Conservation (phyloP, 768 basidiomycete genomes). For the Tulasnella sp. region DNA sequence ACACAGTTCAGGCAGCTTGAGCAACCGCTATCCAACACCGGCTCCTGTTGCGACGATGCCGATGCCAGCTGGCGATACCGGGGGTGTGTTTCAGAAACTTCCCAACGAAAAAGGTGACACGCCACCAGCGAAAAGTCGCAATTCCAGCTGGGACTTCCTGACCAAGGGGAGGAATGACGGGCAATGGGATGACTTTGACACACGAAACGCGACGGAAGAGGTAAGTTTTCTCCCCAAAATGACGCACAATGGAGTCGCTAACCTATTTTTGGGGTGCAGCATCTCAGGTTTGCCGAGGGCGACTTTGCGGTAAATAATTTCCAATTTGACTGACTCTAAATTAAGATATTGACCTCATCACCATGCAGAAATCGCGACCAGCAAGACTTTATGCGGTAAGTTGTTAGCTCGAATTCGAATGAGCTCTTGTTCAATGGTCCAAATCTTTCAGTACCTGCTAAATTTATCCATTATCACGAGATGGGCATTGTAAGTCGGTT, state of each 20-base stretch:
- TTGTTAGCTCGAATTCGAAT: not conserved
- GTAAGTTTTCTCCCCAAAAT: not conserved
- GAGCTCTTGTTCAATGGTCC: not conserved
- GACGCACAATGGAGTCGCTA: not conserved
- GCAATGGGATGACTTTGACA: slow-evolving; percentile 43
- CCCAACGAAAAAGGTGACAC: slow-evolving; percentile 6
- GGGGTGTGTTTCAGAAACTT: slow-evolving; percentile 2
- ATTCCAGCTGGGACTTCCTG: slow-evolving; percentile 1
- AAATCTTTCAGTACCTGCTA: slow-evolving; percentile 60
- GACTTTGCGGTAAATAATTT: slow-evolving; percentile 41
- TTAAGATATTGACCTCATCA: not conserved
- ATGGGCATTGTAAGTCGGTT: slow-evolving; percentile 40
- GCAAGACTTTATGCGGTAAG: slow-evolving; percentile 11
- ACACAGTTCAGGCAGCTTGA: not conserved
- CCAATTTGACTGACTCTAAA: not conserved
- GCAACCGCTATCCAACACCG: not conserved
- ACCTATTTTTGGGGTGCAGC: not conserved
- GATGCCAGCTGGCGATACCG: not conserved
- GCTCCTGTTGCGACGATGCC: too few species aligned
- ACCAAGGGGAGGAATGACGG: slow-evolving; percentile 20
- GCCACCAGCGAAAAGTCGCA: too few species aligned
- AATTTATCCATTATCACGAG: slow-evolving; percentile 64
- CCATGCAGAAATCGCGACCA: not conserved
- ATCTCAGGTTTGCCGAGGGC: slow-evolving; percentile 36
- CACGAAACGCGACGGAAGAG: slow-evolving; percentile 37